Percentiles rank a stretch among this genome's conserved stretches.
Conservation (phyloP, 176 grass and related monocot genomes). For the Oryza glumipatula region DNA sequence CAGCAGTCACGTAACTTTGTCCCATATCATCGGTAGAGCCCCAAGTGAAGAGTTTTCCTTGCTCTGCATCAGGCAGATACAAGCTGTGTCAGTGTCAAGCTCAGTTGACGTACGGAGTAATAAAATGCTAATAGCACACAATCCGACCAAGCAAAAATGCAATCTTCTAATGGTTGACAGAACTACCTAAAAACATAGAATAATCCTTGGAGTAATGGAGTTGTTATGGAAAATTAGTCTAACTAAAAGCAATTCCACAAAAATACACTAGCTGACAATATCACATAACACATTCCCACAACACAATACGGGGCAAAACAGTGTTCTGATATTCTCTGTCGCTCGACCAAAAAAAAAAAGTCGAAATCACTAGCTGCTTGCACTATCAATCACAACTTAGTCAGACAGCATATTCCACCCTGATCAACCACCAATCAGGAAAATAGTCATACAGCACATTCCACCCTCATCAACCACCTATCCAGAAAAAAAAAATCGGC, state of each 20-base stretch:
- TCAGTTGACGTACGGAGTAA: background rate
- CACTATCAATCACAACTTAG: background rate
- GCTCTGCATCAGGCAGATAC: constrained; percentile 43
- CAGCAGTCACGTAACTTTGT: constrained; percentile 95
- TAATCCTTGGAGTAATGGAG: background rate
- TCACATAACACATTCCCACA: background rate
- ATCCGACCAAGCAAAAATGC: too few relatives aligned
- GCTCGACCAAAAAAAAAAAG: background rate
- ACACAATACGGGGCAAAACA: background rate
- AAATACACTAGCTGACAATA: background rate
- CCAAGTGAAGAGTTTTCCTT: constrained; percentile 91
- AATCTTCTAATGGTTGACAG: too few relatives aligned
- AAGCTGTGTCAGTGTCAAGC: too few relatives aligned
- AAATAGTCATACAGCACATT: background rate
- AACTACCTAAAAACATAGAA: too few relatives aligned
- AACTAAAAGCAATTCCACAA: too few relatives aligned
- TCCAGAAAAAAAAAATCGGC: background rate
- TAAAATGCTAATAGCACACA: background rate
- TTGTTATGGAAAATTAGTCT: too few relatives aligned
- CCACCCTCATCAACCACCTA: background rate
- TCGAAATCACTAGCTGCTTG: background rate
- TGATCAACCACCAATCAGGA: too few relatives aligned
- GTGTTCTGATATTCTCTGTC: background rate
- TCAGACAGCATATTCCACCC: background rate
- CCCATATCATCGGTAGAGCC: constrained; percentile 96